A percentile compares a stretch with the other conserved stretches of the same genome.
Conservation (phyloP, 192 early-diverging fungal species). For the Gonapodya prolifera region DNA sequence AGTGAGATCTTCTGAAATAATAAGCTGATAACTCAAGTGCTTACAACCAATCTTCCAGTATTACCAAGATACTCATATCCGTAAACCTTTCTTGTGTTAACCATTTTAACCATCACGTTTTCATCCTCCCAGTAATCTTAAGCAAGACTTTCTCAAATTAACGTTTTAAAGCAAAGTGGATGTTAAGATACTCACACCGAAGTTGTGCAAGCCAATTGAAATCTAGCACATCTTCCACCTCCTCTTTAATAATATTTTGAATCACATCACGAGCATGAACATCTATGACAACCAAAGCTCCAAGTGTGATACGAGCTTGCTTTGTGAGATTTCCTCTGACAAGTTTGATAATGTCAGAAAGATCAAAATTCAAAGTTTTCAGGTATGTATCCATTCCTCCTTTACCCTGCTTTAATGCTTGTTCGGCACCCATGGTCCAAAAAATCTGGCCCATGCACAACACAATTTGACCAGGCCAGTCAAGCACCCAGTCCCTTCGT, state of each 20-base stretch:
- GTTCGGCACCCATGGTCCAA: conserved; percentile 44
- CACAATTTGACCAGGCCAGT: conserved; percentile 54
- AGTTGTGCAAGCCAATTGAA: conserved; percentile 49
- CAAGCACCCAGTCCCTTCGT: conserved; percentile 44
- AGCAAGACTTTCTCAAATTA: too few species aligned
- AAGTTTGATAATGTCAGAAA: conserved; percentile 42
- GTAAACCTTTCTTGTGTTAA: conserved; percentile 46
- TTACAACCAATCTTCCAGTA: conserved; percentile 28
- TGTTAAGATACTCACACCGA: too few species aligned
- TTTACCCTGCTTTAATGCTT: conserved; percentile 31
- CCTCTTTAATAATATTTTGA: conserved; percentile 24
- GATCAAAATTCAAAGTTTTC: conserved; percentile 29
- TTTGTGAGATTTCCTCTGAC: conserved; percentile 43
- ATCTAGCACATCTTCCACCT: conserved; percentile 31
- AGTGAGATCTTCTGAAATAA: too few species aligned
- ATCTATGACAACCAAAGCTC: conserved; percentile 51
- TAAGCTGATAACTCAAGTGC: too few species aligned
- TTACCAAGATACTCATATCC: conserved; percentile 39
- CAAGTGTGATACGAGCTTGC: conserved; percentile 45
- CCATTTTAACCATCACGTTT: conserved; percentile 44
- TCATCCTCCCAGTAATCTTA: conserved; percentile 51
- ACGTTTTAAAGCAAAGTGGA: too few species aligned
- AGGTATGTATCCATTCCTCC: conserved; percentile 36
- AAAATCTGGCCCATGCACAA: conserved; percentile 43
- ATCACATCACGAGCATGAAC: conserved; percentile 52